Conservation (phyloP, 768 basidiomycete genomes). For the Pulveroboletus frians region DNA sequence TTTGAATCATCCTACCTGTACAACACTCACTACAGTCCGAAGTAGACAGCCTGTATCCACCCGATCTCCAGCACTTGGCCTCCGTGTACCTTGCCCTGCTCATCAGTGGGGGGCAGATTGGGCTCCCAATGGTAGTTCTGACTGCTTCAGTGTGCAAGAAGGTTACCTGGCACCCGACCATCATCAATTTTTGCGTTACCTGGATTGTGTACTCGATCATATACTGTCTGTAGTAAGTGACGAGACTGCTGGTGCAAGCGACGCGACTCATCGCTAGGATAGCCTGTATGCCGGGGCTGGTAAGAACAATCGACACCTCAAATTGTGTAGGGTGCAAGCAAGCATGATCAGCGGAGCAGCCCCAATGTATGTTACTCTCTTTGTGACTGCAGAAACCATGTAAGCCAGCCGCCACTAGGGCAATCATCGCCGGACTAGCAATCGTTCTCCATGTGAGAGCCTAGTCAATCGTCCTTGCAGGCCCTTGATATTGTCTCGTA, state of each 20-base stretch:
- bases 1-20: not conserved
- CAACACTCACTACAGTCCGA: not conserved
- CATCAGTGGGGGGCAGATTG: constrained; percentile 48
- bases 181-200: constrained; percentile 54
- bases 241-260: not conserved
- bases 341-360: constrained; percentile 48
- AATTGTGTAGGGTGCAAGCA: constrained; percentile 47
- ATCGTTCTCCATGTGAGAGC: constrained; percentile 39
- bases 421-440: constrained; percentile 36
- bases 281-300: constrained; percentile 33
- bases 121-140: constrained; percentile 44
- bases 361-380: constrained; percentile 41
- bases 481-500: constrained; percentile 15
- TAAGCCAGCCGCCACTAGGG: constrained; percentile 28
- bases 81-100: constrained; percentile 44
- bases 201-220: constrained; percentile 53
- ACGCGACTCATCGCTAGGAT: constrained; percentile 7
- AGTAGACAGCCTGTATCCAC: constrained; percentile 9
- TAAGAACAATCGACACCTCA: constrained; percentile 21
- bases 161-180: constrained; percentile 43
- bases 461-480: not conserved
- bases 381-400: not conserved
- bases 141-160: constrained; percentile 42
- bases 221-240: constrained; percentile 46
- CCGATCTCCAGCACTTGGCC: constrained; percentile 28